Conservation (phyloP, 1,284 basidiomycete species). For the Marasmius oreades region DNA sequence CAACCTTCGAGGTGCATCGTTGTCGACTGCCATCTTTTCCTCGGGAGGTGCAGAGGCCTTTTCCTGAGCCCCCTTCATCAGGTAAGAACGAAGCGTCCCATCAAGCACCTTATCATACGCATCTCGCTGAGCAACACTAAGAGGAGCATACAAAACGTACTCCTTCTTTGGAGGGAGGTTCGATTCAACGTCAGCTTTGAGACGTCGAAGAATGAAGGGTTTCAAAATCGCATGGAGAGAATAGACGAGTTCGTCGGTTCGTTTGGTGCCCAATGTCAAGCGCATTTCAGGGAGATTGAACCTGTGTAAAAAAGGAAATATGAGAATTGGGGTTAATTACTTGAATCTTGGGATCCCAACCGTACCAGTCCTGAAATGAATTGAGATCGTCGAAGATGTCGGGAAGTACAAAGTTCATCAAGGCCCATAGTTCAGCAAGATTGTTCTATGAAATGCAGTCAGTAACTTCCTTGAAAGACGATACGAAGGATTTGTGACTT, state of each 20-base stretch:
- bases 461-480: not conserved
- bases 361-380: constrained; percentile 87
- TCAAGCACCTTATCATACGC: constrained; percentile 80
- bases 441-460: constrained; percentile 66
- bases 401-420: constrained; percentile 93
- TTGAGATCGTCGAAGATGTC: constrained; percentile 90
- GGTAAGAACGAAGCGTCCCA: constrained; percentile 61
- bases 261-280: constrained; percentile 52
- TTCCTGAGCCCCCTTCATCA: constrained; percentile 47
- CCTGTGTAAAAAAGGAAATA: constrained; percentile 36
- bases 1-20: constrained; percentile 21
- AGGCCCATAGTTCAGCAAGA: constrained; percentile 88
- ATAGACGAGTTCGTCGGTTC: constrained; percentile 68
- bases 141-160: constrained; percentile 89
- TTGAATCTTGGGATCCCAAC: constrained; percentile 1
- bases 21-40: constrained; percentile 20
- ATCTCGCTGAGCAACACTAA: constrained; percentile 79
- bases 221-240: constrained; percentile 90
- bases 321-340: not conserved
- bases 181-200: constrained; percentile 90
- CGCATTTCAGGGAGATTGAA: constrained; percentile 71
- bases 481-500: constrained; percentile 27
- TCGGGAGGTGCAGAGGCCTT: constrained; percentile 23
- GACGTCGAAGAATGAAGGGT: constrained; percentile 90
- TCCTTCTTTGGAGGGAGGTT: constrained; percentile 90